Conservation (phyloP, 495 filamentous ascomycete genomes). For the Endocarpon pusillum region DNA sequence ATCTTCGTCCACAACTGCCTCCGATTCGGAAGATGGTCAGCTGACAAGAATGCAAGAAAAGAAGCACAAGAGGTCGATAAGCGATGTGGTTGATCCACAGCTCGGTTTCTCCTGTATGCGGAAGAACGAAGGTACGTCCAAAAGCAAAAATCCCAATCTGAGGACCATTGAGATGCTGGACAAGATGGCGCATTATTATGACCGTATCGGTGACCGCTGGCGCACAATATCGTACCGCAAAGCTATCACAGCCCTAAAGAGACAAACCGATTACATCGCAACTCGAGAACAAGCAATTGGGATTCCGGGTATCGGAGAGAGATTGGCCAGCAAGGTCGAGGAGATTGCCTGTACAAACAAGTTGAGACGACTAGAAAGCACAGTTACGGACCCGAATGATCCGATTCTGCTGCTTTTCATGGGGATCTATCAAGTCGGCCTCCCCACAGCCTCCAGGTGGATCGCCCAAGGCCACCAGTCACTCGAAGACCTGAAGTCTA, state of each 20-base stretch:
- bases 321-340: constrained; percentile 76
- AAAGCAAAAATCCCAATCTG: constrained; percentile 42
- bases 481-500: constrained; percentile 49
- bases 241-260: constrained; percentile 53
- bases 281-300: constrained; percentile 49
- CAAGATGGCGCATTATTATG: constrained; percentile 72
- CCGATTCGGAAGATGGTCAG: constrained; percentile 28
- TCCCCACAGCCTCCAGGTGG: constrained; percentile 57
- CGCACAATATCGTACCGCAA: constrained; percentile 62
- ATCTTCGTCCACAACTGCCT: constrained; percentile 23
- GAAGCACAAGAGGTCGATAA: too few relatives aligned
- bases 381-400: constrained; percentile 47
- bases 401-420: constrained; percentile 48
- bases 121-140: constrained; percentile 27
- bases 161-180: constrained; percentile 64
- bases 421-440: constrained; percentile 66
- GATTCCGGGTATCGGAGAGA: constrained; percentile 55
- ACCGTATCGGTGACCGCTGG: constrained; percentile 61
- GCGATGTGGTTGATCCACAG: too few relatives aligned
- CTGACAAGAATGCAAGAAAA: too few relatives aligned
- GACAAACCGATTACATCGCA: constrained; percentile 45
- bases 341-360: constrained; percentile 70
- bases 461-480: constrained; percentile 57
- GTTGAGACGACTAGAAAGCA: constrained; percentile 55
- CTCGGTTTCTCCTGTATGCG: constrained; percentile 53